Evolutionary conservation across 768 basidiomycete species (phyloP), one percentile per base, ranked within the genome.

Genomic region (Lactarius tabidus): DNA sequence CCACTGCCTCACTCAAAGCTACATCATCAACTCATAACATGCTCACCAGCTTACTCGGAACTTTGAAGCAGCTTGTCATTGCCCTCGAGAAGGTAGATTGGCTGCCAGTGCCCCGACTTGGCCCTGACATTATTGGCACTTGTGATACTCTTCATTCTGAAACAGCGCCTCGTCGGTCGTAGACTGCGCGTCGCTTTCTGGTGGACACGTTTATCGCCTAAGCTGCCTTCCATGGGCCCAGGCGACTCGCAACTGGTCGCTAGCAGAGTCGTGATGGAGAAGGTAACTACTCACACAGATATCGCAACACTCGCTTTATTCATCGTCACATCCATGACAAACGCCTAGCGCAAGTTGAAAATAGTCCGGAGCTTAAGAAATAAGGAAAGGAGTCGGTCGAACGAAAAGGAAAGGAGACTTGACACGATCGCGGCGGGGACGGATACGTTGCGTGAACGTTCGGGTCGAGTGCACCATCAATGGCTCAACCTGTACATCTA

Each of bases 61-160:
- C 89, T 53, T 96, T 95, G 2, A 90, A 90, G 71, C 83, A 89
- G 89, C n/a, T n/a, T n/a, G n/a, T n/a, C n/a, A n/a, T n/a, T n/a
- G n/a, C n/a, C n/a, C n/a, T n/a, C n/a, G n/a, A n/a, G n/a, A n/a
- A n/a, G 66, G 84, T 93, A 18, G 95, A 98, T 79, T 89, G 91
- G 86, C 79, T n/a, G n/a, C n/a, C n/a, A n/a, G n/a, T 95, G 23
- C 96, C 98, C 78, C 89, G 95, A 6, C 74, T 97, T 98, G 67
- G 91, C 85, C 0, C 85, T 98, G 38, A 73, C 80, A 14, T 91
- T 98, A 75, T 99, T 99, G 78, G 67, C 83, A n/a, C n/a, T 95
- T 20, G 88, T 91, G 35, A 86, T 94, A 8, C 81, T 89, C 29
- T 95, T 91, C 71, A 89, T 99, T 69, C 71, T 98, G 71, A 93